A percentile compares a stretch with the other conserved stretches of the same genome.
phyloP scores from a whole-genome alignment of 2,329 filamentous ascomycete genomes.

The Venturia pyrina region DNA sequence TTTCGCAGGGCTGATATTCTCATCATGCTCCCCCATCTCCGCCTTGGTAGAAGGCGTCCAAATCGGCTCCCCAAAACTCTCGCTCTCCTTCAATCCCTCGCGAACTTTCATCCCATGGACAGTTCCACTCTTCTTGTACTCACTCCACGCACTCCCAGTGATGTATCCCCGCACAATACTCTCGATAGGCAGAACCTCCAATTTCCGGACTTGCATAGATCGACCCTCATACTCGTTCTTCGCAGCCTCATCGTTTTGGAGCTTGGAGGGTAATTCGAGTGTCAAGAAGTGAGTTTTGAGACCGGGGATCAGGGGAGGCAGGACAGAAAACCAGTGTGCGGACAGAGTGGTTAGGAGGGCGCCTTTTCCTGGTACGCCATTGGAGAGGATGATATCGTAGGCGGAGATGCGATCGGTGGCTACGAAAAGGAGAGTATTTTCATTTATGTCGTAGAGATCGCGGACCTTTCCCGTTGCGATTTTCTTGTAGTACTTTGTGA shows the following conservation, averaged over 20 bases:
- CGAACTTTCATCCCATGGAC: conserved; percentile 68
- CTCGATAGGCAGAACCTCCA: conserved; percentile 69
- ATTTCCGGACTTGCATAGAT: conserved; percentile 66
- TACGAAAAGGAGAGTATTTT: conserved; percentile 66
- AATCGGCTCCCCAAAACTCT: conserved; percentile 58
- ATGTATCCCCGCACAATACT: conserved; percentile 86
- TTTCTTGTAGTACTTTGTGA: conserved; percentile 10
- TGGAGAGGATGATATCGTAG: conserved; percentile 65
- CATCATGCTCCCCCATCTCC: conserved; percentile 65
- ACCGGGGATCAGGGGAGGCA: conserved; percentile 44
- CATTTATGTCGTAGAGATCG: conserved; percentile 66
- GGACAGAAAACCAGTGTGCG: conserved; percentile 56
- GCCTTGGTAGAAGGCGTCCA: conserved; percentile 83
- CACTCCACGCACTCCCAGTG: conserved; percentile 73
- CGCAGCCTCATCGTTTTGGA: conserved; percentile 24
- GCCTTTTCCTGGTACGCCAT: conserved; percentile 61
- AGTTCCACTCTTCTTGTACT: conserved; percentile 64
- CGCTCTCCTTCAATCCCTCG: conserved; percentile 58
- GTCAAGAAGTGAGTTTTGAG: conserved; percentile 56
- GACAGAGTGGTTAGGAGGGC: conserved; percentile 57
- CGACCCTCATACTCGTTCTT: conserved; percentile 47
- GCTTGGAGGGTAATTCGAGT: conserved; percentile 42
- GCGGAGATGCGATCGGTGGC: conserved; percentile 88
- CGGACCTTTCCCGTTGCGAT: conserved; percentile 43
- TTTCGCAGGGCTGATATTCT: conserved; percentile 69